Evolutionary conservation across 306 rosid species (phyloP), one percentile per base, ranked within the genome.

Genomic region (Acacia confusa): DNA sequence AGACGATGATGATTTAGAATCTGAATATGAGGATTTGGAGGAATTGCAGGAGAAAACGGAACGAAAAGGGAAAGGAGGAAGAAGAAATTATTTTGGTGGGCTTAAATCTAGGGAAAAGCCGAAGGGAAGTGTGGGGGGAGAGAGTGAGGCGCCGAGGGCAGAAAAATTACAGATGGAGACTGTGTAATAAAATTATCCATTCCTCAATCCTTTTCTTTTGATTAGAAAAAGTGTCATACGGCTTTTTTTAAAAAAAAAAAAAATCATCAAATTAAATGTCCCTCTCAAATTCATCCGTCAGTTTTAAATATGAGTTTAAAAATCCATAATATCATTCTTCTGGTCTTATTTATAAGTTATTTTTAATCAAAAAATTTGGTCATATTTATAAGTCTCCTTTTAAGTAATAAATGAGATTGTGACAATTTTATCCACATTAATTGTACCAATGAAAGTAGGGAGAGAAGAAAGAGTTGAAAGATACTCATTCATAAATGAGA

Each of bases 21-120:
- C 68, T 71, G 52, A 41, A n/a, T 30, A 30, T 14, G 74, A 11
- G 65, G 22, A 67, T 36, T 67, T 66, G 45, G 71, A 34, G 45
- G 38, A 32, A 30, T 34, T 67, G 41, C 8, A 22, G 74, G 22
- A 10, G 74, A 41, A 7, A n/a, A 41, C 4, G 41, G 27, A n/a
- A 10, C 11, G 9, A 13, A 27, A 63, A 63, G 68, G 45, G 38
- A 17, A 17, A n/a, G 12, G 44, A 30, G 14, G 30, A 36, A 58
- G 28, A 45, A 58, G 72, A 19, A 28, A 71, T 32, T 50, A 72
- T 43, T 24, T 80, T 69, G 75, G 53, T 45, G 73, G 73, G 83
- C 67, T 83, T 40, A 68, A 55, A 19, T 25, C 70, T 44, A 41
- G 81, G 47, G 53, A 82, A 55, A 53, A 15, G 65, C 19, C 13